phyloP scores from a whole-genome alignment of 176 grass and related monocot species.

The Musa beccarii region DNA sequence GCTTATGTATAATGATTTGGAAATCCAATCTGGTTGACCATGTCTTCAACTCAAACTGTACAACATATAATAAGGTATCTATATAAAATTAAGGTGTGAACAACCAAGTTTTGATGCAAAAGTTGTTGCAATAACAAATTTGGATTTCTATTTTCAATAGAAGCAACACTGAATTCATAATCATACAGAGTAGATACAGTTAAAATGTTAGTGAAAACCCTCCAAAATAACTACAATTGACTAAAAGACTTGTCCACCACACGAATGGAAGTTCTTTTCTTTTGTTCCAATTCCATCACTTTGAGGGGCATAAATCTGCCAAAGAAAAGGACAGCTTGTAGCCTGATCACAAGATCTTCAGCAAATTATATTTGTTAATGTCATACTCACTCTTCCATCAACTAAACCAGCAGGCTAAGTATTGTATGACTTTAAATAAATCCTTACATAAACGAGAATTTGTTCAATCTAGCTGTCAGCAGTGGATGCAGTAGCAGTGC shows the following conservation, averaged over 20 bases:
- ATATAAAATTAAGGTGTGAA: too few relatives aligned
- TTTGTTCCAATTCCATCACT: neutral
- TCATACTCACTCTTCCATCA: neutral
- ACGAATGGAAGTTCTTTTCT: neutral
- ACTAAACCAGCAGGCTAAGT: neutral
- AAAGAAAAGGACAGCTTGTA: neutral
- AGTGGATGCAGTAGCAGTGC: too few relatives aligned
- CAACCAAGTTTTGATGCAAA: too few relatives aligned
- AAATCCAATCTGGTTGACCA: too few relatives aligned
- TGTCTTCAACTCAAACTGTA: too few relatives aligned
- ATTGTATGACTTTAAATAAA: neutral
- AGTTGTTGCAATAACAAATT: too few relatives aligned
- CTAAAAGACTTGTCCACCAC: neutral
- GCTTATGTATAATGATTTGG: too few relatives aligned
- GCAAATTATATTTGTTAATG: neutral
- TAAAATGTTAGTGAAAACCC: neutral
- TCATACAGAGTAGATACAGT: neutral
- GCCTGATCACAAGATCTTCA: neutral
- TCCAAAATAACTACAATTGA: neutral
- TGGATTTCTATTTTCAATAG: too few relatives aligned
- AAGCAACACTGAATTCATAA: too few relatives aligned
- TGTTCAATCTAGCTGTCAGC: neutral
- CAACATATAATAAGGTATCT: too few relatives aligned
- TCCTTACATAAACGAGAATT: neutral
- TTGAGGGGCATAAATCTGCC: too few relatives aligned